Conservation (phyloP, 2,329 filamentous ascomycete genomes). For the Fusarium citri region DNA sequence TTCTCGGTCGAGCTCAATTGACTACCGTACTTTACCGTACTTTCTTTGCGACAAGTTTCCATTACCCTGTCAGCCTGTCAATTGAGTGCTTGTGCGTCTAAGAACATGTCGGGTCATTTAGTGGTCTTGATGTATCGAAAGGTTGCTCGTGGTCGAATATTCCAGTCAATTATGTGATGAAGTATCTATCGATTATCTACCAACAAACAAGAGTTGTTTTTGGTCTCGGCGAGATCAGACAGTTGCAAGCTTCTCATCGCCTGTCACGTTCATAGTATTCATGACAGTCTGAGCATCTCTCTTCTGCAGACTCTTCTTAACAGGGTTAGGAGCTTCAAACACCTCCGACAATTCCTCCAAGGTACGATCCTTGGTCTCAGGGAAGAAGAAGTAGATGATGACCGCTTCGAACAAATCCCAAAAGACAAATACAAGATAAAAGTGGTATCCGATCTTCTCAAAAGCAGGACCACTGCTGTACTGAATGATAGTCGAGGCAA, state of each 20-base stretch:
- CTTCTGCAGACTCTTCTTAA: slow-evolving; percentile 58
- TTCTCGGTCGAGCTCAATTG: background rate
- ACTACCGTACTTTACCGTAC: background rate
- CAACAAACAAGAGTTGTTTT: too few relatives aligned
- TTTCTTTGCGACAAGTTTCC: background rate
- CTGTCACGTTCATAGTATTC: slow-evolving; percentile 52
- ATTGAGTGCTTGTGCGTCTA: too few relatives aligned
- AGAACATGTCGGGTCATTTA: too few relatives aligned
- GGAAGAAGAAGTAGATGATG: slow-evolving; percentile 63
- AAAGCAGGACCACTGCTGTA: slow-evolving; percentile 59
- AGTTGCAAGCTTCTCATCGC: slow-evolving; percentile 45
- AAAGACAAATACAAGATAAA: slow-evolving; percentile 59
- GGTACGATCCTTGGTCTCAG: slow-evolving; percentile 60
- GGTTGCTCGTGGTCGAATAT: too few relatives aligned
- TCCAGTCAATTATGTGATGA: too few relatives aligned
- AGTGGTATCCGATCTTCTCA: slow-evolving; percentile 57
- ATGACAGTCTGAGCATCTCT: slow-evolving; percentile 58
- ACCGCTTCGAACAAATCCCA: slow-evolving; percentile 58
- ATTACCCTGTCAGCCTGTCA: background rate
- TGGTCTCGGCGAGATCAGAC: background rate
- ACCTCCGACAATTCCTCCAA: slow-evolving; percentile 67
- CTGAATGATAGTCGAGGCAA: slow-evolving; percentile 56
- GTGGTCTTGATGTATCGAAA: too few relatives aligned
- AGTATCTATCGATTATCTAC: too few relatives aligned
- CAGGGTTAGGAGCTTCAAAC: slow-evolving; percentile 59